These are phyloP conservation scores for Dictyostelium capitatum DNA, from an alignment of 78 protist genomes.

Conservation along the genomic window DNA sequence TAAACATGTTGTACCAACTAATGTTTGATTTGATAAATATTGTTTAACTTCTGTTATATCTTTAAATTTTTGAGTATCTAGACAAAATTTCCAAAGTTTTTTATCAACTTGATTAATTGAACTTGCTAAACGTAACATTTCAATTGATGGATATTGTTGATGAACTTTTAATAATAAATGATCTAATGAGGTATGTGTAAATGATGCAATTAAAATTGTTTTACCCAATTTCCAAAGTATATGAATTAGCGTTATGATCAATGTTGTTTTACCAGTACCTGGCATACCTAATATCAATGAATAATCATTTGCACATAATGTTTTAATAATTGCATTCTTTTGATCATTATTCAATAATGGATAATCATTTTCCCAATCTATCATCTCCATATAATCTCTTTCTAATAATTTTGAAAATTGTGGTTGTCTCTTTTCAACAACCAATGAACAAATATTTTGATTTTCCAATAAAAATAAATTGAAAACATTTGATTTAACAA, in stretches of 20 bases:
- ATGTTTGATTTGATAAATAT: conserved; percentile 28
- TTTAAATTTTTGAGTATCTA: conserved; percentile 6
- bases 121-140: conserved; percentile 17
- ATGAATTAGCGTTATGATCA: conserved; percentile 54
- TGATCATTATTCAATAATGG: conserved; percentile 44
- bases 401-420: not conserved
- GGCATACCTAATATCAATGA: conserved; percentile 92
- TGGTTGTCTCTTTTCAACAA: conserved; percentile 43
- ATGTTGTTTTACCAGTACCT: conserved; percentile 93
- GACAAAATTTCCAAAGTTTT: not conserved
- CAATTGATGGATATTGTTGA: not conserved
- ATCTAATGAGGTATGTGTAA: conserved; percentile 92
- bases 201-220: conserved; percentile 84
- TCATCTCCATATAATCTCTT: not conserved
- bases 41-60: conserved; percentile 17
- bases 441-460: not conserved
- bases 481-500: conserved; percentile 45
- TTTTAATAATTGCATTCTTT: conserved; percentile 19
- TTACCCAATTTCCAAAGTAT: conserved; percentile 20
- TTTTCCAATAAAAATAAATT: conserved; percentile 29
- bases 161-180: conserved; percentile 77
- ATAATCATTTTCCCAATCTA: not conserved
- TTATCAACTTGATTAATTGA: conserved; percentile 28
- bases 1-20: conserved; percentile 85
- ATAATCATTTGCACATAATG: conserved; percentile 82